phyloP scores from a whole-genome alignment of 306 rosid genomes.

The Vigna unguiculata region DNA sequence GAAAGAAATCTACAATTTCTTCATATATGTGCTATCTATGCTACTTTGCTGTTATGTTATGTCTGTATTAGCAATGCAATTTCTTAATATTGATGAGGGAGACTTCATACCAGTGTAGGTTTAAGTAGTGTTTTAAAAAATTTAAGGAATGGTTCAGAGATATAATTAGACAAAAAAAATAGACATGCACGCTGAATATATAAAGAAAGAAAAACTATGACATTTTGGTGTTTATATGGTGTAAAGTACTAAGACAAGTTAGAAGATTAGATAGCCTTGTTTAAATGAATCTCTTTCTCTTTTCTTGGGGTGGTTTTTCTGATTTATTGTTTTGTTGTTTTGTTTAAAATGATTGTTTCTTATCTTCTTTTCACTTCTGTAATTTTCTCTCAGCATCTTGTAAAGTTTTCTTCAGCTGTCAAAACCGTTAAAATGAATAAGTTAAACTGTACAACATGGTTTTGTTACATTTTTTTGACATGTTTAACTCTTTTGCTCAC shows the following conservation, averaged over 20 bases:
- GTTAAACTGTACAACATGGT: constrained; percentile 19
- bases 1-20: constrained; percentile 4
- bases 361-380: neutral
- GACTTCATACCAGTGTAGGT: neutral
- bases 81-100: constrained; percentile 13
- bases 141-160: neutral
- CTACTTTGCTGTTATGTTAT: constrained; percentile 1
- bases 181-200: neutral
- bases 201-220: constrained; percentile 6
- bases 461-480: constrained; percentile 9
- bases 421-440: constrained; percentile 32
- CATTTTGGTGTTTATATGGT: neutral
- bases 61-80: neutral
- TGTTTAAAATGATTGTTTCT: constrained; percentile 2
- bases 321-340: neutral
- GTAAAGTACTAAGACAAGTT: neutral
- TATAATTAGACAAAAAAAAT: constrained; percentile 5
- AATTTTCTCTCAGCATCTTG: neutral
- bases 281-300: neutral
- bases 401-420: constrained; percentile 2
- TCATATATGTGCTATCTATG: neutral
- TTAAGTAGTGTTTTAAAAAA: constrained; percentile 5
- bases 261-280: neutral
- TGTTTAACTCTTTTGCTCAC: neutral
- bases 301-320: neutral